Evolutionary conservation across 2,329 filamentous ascomycete genomes (phyloP).

Genomic region (Karstenula rhodostoma): DNA sequence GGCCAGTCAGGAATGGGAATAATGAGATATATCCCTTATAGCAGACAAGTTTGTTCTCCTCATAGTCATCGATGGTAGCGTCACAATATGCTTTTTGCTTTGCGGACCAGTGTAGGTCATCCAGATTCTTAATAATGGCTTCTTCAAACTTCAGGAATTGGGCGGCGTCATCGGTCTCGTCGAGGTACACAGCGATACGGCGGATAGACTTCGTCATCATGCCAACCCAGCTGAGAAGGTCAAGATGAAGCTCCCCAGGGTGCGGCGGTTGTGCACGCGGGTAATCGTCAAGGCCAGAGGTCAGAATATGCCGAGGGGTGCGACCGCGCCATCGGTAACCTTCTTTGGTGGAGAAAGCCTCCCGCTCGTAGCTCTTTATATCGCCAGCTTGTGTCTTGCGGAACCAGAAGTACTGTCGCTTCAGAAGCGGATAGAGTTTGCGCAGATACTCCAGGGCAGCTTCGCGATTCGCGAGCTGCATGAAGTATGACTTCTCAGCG

Average conservation of each 20-base stretch:
- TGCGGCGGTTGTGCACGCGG: constrained; percentile 92
- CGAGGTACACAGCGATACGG: constrained; percentile 80
- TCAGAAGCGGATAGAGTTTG: constrained; percentile 83
- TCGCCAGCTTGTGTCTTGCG: constrained; percentile 89
- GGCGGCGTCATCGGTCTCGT: constrained; percentile 75
- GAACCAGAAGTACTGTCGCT: constrained; percentile 94
- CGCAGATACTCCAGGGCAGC: constrained; percentile 75
- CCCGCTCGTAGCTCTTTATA: constrained; percentile 87
- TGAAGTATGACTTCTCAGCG: constrained; percentile 60
- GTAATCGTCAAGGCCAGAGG: constrained; percentile 95
- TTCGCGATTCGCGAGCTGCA: constrained; percentile 72
- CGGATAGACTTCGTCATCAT: constrained; percentile 89
- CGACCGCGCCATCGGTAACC: constrained; percentile 95
- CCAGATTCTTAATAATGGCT: constrained; percentile 84
- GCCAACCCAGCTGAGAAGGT: constrained; percentile 97
- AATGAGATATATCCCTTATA: constrained; percentile 96
- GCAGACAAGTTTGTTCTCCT: constrained; percentile 88
- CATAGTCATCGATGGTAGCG: constrained; percentile 92
- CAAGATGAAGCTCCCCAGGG: constrained; percentile 92
- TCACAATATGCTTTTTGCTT: constrained; percentile 88
- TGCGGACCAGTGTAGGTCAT: constrained; percentile 92
- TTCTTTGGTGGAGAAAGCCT: constrained; percentile 88
- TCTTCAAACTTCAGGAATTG: constrained; percentile 76
- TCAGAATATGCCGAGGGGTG: constrained; percentile 84
- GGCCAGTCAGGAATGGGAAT: constrained; percentile 88